Conservation (phyloP, 192 early-diverging fungal genomes). For the Spizellomyces punctatus region DNA sequence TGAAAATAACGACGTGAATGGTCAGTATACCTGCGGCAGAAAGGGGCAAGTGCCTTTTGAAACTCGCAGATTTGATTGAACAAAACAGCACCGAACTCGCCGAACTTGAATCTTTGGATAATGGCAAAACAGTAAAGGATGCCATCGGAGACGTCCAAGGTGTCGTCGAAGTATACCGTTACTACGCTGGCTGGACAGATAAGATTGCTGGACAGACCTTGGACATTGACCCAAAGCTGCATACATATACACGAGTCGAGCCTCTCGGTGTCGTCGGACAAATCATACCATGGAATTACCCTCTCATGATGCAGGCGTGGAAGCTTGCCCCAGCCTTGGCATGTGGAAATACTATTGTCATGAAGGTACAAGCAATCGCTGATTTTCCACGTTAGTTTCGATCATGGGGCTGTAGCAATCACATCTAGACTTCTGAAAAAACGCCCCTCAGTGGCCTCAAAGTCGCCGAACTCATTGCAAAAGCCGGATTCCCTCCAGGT, state of each 20-base stretch:
- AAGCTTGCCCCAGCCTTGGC: conserved; percentile 42
- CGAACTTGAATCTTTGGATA: conserved; percentile 47
- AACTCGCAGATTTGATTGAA: conserved; percentile 49
- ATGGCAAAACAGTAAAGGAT: conserved; percentile 45
- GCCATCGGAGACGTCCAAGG: conserved; percentile 29
- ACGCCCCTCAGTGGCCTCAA: conserved; percentile 43
- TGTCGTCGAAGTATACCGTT: conserved; percentile 27
- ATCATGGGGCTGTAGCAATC: neutral
- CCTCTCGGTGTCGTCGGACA: conserved; percentile 35
- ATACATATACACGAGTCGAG: conserved; percentile 30
- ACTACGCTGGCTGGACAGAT: conserved; percentile 38
- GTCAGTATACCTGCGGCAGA: conserved; percentile 20
- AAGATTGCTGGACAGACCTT: conserved; percentile 25
- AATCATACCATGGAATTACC: conserved; percentile 32
- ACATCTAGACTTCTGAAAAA: conserved; percentile 32
- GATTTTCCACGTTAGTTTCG: neutral
- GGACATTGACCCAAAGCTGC: conserved; percentile 11
- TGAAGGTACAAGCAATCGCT: conserved; percentile 17
- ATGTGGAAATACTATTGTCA: conserved; percentile 34
- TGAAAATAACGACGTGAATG: neutral
- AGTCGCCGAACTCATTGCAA: conserved; percentile 35
- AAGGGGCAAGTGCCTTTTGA: conserved; percentile 27
- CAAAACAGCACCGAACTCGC: conserved; percentile 38
- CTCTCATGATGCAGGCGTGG: conserved; percentile 29
- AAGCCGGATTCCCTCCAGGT: conserved; percentile 42